phyloP scores from a whole-genome alignment of 2,329 filamentous ascomycete genomes.

The Pseudogymnoascus sp. region DNA sequence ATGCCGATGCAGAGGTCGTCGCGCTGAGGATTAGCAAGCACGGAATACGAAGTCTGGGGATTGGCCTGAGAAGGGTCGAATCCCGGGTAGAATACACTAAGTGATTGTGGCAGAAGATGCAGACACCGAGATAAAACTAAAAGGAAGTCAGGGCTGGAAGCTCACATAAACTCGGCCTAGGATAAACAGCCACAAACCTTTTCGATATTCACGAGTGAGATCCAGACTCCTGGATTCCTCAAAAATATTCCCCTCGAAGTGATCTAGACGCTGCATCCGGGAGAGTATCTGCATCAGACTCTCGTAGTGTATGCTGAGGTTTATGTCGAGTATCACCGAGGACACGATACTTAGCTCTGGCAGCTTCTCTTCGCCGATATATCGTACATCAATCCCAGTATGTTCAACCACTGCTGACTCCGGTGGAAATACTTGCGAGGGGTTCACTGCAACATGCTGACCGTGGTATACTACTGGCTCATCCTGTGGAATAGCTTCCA shows the following conservation, averaged over 20 bases:
- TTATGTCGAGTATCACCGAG: neutral
- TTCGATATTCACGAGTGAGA: neutral
- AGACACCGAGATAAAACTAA: neutral
- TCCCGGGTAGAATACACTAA: neutral
- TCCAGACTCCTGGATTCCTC: neutral
- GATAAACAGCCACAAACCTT: neutral
- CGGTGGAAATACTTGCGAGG: neutral
- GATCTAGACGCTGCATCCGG: neutral
- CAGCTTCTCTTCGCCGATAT: neutral
- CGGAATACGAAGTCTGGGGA: neutral
- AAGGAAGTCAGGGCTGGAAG: neutral
- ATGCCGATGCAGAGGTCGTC: neutral
- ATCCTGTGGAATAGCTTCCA: neutral
- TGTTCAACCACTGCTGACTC: neutral
- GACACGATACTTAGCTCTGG: neutral
- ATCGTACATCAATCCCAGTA: neutral
- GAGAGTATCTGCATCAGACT: neutral
- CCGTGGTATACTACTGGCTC: neutral
- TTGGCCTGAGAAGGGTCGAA: accelerated
- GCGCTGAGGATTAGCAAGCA: neutral
- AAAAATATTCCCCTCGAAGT: neutral
- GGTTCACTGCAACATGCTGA: no score
- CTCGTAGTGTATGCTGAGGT: neutral
- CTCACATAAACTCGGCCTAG: neutral
- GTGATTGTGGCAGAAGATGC: neutral